phyloP scores from a whole-genome alignment of 352 stramenopile species.

The Phytophthora megakarya region DNA sequence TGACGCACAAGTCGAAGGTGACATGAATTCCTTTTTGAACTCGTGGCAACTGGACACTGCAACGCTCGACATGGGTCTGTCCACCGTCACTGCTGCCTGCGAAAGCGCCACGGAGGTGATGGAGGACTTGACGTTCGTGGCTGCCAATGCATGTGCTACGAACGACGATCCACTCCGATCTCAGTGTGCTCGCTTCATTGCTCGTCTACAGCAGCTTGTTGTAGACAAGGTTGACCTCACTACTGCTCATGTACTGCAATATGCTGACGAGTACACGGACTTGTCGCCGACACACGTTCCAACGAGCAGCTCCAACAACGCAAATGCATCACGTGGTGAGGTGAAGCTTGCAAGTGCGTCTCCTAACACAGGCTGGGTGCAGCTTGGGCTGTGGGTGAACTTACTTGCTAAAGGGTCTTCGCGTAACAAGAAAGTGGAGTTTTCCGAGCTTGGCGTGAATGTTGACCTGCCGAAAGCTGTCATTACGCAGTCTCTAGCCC shows the following conservation, averaged over 20 bases:
- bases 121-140: conserved; percentile 62
- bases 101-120: conserved; percentile 66
- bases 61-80: conserved; percentile 44
- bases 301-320: conserved; percentile 28
- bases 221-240: conserved; percentile 69
- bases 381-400: conserved; percentile 78
- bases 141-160: conserved; percentile 55
- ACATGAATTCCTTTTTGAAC: conserved; percentile 87
- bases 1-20: conserved; percentile 68
- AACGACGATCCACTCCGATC: conserved; percentile 48
- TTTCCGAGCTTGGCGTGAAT: conserved; percentile 58
- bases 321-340: conserved; percentile 48
- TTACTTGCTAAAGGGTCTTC: conserved; percentile 73
- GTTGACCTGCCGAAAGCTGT: conserved; percentile 83
- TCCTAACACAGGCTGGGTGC: conserved; percentile 42
- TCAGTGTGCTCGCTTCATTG: conserved; percentile 53
- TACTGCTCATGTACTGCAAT: conserved; percentile 74
- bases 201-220: conserved; percentile 60
- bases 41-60: conserved; percentile 70
- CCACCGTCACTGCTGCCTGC: conserved; percentile 46
- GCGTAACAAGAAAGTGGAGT: conserved; percentile 81
- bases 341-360: conserved; percentile 66
- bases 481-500: conserved; percentile 74
- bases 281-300: conserved; percentile 23
- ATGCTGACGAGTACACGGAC: conserved; percentile 75